Evolutionary conservation across 164 flowering plant genomes (phyloP).

Genomic region (Hamamelis virginiana): DNA sequence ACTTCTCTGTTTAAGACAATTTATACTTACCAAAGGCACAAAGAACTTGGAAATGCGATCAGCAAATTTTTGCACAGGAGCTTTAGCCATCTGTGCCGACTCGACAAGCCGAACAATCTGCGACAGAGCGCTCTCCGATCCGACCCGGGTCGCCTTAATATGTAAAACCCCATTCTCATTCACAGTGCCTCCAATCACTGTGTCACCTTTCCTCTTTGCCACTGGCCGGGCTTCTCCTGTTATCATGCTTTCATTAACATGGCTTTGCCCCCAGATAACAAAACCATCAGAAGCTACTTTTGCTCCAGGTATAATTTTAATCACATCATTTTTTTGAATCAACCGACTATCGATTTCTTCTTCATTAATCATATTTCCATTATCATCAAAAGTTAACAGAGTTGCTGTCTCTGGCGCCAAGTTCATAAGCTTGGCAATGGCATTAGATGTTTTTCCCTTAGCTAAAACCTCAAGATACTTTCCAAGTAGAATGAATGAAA

Average conservation of each 20-base stretch:
- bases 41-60: constrained; percentile 82
- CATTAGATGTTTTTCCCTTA: constrained; percentile 89
- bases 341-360: constrained; percentile 73
- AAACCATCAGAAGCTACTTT: constrained; percentile 86
- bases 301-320: constrained; percentile 82
- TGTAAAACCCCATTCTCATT: constrained; percentile 85
- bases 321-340: constrained; percentile 75
- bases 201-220: constrained; percentile 72
- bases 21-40: constrained; percentile 70
- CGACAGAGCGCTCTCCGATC: constrained; percentile 83
- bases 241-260: constrained; percentile 95
- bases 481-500: constrained; percentile 83
- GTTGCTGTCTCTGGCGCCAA: constrained; percentile 77
- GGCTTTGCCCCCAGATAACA: constrained; percentile 86
- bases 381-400: constrained; percentile 52
- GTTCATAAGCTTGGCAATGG: constrained; percentile 86
- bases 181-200: constrained; percentile 88
- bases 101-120: constrained; percentile 91
- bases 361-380: constrained; percentile 63
- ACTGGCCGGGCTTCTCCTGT: constrained; percentile 89
- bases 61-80: constrained; percentile 92
- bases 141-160: constrained; percentile 74
- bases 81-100: constrained; percentile 94
- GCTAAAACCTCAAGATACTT: constrained; percentile 85
- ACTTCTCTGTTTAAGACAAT: too few species aligned